Conservation (phyloP, 176 grass and related monocot genomes). For the Guadua angustifolia region DNA sequence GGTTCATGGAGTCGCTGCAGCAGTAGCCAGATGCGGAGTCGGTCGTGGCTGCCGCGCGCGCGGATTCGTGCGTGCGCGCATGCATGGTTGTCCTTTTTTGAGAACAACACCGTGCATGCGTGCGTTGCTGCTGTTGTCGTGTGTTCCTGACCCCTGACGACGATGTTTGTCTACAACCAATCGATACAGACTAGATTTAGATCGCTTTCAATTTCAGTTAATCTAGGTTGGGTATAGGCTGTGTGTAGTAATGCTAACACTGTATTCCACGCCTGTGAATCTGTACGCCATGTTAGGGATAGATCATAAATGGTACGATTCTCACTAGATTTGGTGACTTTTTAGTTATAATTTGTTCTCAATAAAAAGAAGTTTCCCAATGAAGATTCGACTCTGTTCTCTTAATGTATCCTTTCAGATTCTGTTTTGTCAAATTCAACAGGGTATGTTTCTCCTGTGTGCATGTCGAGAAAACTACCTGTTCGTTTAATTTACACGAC, state of each 20-base stretch:
- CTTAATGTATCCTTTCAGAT: background rate
- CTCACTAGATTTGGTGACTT: background rate
- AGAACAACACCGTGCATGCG: conserved; percentile 5
- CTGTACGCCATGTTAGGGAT: background rate
- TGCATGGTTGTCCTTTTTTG: conserved; percentile 28
- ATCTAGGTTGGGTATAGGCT: conserved; percentile 22
- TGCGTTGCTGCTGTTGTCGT: conserved; percentile 4
- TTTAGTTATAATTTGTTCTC: background rate
- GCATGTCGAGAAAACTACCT: background rate
- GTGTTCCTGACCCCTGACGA: conserved; percentile 41
- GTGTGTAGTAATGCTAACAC: conserved; percentile 25
- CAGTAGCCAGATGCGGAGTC: conserved; percentile 10
- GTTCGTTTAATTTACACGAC: background rate
- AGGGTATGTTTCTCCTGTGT: background rate
- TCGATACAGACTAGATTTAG: conserved; percentile 20
- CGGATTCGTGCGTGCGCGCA: background rate
- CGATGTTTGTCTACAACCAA: conserved; percentile 19
- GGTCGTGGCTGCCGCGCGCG: conserved; percentile 18
- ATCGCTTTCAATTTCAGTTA: background rate
- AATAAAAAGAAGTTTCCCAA: background rate
- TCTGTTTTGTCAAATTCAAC: background rate
- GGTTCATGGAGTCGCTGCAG: conserved; percentile 50
- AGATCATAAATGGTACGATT: background rate
- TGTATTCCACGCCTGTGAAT: conserved; percentile 18
- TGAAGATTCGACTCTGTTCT: background rate